Evolutionary conservation across 148 eudicot genomes (phyloP).

Genomic region (Silene uniflora): DNA sequence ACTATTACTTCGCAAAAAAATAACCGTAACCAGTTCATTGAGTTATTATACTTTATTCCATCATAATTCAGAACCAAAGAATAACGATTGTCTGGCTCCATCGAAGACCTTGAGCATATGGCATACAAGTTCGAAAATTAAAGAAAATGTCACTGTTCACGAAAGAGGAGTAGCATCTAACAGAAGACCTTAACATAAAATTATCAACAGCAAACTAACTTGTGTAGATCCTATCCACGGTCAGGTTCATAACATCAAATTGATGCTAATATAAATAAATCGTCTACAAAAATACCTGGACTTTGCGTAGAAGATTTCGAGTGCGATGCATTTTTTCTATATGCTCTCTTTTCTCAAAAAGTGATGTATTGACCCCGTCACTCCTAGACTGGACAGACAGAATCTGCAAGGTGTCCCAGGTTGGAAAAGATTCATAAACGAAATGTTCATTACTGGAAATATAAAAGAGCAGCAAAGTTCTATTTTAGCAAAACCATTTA

Average conservation of each 20-base stretch:
- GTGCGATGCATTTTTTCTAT: constrained; percentile 96
- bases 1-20: too few relatives aligned
- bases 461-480: background rate
- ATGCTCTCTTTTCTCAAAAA: constrained; percentile 90
- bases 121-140: background rate
- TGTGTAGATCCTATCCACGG: background rate
- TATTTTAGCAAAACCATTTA: constrained; percentile 21
- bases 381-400: constrained; percentile 93
- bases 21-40: too few relatives aligned
- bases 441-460: constrained; percentile 4
- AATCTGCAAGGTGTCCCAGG: constrained; percentile 51
- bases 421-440: constrained; percentile 8
- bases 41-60: background rate
- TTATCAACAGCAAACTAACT: background rate
- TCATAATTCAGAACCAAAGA: background rate
- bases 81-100: background rate
- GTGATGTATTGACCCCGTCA: constrained; percentile 93
- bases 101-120: background rate
- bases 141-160: background rate
- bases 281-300: constrained; percentile 60
- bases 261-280: background rate
- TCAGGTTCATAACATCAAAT: background rate
- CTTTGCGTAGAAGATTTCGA: constrained; percentile 91
- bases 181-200: background rate
- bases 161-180: background rate